Conservation (phyloP, 306 rosid genomes). For the Cucurbita maxima region DNA sequence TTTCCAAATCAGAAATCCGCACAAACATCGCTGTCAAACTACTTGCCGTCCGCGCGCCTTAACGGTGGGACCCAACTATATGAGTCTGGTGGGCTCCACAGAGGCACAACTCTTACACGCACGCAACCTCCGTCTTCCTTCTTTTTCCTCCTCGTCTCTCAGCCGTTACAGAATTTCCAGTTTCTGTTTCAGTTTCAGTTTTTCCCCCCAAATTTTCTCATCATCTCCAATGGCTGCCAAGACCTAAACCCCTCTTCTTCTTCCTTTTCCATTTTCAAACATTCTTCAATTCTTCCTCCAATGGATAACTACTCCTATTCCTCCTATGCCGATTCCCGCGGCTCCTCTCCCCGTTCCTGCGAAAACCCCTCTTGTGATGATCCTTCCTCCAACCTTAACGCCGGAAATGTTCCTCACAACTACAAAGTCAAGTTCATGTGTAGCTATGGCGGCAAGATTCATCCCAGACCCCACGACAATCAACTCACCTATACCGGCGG, state of each 20-base stretch:
- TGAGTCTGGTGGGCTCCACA: not conserved
- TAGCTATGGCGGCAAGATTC: constrained; percentile 78
- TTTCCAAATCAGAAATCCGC: not conserved
- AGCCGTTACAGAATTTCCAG: not conserved
- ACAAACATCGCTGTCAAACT: not conserved
- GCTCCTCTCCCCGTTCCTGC: constrained; percentile 58
- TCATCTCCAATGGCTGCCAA: not conserved
- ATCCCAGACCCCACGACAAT: constrained; percentile 54
- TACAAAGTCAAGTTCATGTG: constrained; percentile 65
- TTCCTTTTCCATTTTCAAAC: not conserved
- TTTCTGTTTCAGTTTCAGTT: not conserved
- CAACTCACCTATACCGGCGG: constrained; percentile 74
- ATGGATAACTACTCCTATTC: constrained; percentile 57
- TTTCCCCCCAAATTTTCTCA: not conserved
- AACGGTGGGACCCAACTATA: not conserved
- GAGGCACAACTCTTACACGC: not conserved
- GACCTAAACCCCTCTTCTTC: not conserved
- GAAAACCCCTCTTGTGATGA: constrained; percentile 48
- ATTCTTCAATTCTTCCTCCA: not conserved
- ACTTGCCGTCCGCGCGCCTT: not conserved
- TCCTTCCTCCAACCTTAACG: constrained; percentile 1
- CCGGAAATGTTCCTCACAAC: not conserved
- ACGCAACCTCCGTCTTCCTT: too few species aligned
- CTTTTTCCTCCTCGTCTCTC: not conserved
- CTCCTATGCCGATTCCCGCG: constrained; percentile 52